Base-by-base conservation (phyloP, 768 basidiomycete species). In the Pilatotrama ljubarskyi region DNA sequence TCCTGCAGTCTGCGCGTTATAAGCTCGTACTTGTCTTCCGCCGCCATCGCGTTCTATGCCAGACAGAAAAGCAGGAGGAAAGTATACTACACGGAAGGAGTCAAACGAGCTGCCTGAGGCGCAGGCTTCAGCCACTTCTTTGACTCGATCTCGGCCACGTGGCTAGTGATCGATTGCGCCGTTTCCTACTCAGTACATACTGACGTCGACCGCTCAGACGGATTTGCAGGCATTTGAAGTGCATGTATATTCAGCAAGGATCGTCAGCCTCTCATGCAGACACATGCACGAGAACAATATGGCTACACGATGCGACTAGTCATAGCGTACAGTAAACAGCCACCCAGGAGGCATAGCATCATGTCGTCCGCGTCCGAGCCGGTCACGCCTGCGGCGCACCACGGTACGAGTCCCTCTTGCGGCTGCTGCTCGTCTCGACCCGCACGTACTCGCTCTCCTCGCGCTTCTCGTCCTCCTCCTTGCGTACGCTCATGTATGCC, bases 1-100 rank as follows among this genome's bases (percentile, higher is more conserved):
- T 99, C 97, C 64, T 91, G 85, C 29, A 98, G 73, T 65, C 90
- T 77, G 50, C 95, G 78, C 1, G 92, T 95, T 58, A 99, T 95
- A 44, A 97, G 76, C 24, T 90, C 82, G 77, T 82, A 95, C 70
- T 82, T 87, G 61, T 82, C 70, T 40, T 75, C 74, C 1, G 73
- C 69, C n/a, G 68, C 55, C 32, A 51, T 51, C 10, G 26, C 17
- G 15, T 13, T 14, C 20, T 24, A 10, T 18, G 13, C 24, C 9
- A 25, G 25, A 24, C 22, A 2, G 18, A 8, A 25, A n/a, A 3
- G n/a, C n/a, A 18, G 9, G 2, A 20, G 38, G n/a, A 47, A 18
- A 24, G 26, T 20, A 20, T 20, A 18, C 3, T 47, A 47, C 22
- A 25, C 1, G 41, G 36, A 46, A 26, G 10, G 48, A 50, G 47